Conservation (phyloP, 768 basidiomycete genomes). For the Leccinum longicurvipes region DNA sequence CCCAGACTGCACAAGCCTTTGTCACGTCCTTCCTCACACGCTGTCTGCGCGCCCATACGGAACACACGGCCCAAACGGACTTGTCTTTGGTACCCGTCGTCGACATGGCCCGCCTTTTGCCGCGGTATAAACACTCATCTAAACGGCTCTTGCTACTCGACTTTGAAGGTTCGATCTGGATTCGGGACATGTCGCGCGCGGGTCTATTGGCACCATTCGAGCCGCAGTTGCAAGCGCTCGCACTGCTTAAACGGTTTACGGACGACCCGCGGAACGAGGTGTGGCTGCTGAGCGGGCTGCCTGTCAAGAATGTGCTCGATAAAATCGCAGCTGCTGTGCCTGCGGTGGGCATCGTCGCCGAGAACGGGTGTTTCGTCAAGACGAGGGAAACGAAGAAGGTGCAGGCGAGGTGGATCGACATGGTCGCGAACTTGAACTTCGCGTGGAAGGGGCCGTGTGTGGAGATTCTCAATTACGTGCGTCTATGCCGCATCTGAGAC, state of each 20-base stretch:
- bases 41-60: slow-evolving; percentile 67
- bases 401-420: slow-evolving; percentile 63
- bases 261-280: slow-evolving; percentile 71
- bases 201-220: slow-evolving; percentile 42
- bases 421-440: slow-evolving; percentile 75
- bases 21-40: slow-evolving; percentile 76
- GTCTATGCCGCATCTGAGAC: slow-evolving; percentile 26
- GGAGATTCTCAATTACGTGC: slow-evolving; percentile 80
- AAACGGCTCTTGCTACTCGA: slow-evolving; percentile 71
- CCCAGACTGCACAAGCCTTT: slow-evolving; percentile 84
- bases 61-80: slow-evolving; percentile 44
- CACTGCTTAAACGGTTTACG: slow-evolving; percentile 53
- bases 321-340: slow-evolving; percentile 58
- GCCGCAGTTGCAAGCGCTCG: slow-evolving; percentile 38
- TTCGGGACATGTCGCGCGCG: slow-evolving; percentile 48
- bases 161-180: slow-evolving; percentile 80
- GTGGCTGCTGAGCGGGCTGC: slow-evolving; percentile 78
- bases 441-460: slow-evolving; percentile 79
- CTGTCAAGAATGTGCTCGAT: slow-evolving; percentile 61
- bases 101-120: slow-evolving; percentile 52
- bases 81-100: slow-evolving; percentile 37
- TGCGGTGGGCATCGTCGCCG: slow-evolving; percentile 77
- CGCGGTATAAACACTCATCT: slow-evolving; percentile 62
- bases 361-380: slow-evolving; percentile 86
- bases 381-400: slow-evolving; percentile 36